Conservation (phyloP, 495 filamentous ascomycete genomes). For the Massariosphaeria phaeospora region DNA sequence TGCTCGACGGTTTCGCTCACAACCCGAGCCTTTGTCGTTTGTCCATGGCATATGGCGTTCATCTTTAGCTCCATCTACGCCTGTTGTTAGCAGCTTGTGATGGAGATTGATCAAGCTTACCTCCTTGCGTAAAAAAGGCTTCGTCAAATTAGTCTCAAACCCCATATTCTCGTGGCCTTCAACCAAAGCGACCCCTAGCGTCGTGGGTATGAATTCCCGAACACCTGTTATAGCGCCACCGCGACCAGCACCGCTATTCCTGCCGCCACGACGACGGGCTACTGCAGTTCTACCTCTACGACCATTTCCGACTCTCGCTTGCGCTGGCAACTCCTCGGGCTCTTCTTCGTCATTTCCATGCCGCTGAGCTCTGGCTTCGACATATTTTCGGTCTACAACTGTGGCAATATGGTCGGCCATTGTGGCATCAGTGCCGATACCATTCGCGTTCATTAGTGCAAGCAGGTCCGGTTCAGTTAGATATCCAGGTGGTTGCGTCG, state of each 20-base stretch:
- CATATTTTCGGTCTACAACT: conserved; percentile 82
- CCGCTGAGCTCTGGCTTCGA: conserved; percentile 47
- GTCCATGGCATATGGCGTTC: conserved; percentile 86
- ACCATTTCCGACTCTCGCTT: conserved; percentile 33
- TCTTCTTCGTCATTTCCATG: conserved; percentile 13
- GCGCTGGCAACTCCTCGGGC: conserved; percentile 6
- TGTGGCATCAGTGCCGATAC: conserved; percentile 94
- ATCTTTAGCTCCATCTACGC: conserved; percentile 76
- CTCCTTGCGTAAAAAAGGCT: conserved; percentile 91
- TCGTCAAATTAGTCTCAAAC: conserved; percentile 83
- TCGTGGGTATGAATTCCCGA: conserved; percentile 82
- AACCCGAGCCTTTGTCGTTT: conserved; percentile 62
- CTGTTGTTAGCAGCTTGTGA: conserved; percentile 4
- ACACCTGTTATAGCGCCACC: conserved; percentile 49
- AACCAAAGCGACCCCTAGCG: conserved; percentile 79
- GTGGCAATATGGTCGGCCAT: conserved; percentile 98
- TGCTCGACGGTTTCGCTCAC: conserved; percentile 71
- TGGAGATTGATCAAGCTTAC: conserved; percentile 27
- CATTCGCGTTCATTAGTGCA: conserved; percentile 96
- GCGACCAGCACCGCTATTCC: conserved; percentile 38
- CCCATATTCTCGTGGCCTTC: conserved; percentile 87
- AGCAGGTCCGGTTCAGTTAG: conserved; percentile 93
- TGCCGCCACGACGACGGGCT: conserved; percentile 35
- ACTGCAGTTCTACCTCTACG: conserved; percentile 39
- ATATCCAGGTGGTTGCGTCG: conserved; percentile 75